Evolutionary conservation across 306 rosid species (phyloP).

Genomic region (Cucumis melo): DNA sequence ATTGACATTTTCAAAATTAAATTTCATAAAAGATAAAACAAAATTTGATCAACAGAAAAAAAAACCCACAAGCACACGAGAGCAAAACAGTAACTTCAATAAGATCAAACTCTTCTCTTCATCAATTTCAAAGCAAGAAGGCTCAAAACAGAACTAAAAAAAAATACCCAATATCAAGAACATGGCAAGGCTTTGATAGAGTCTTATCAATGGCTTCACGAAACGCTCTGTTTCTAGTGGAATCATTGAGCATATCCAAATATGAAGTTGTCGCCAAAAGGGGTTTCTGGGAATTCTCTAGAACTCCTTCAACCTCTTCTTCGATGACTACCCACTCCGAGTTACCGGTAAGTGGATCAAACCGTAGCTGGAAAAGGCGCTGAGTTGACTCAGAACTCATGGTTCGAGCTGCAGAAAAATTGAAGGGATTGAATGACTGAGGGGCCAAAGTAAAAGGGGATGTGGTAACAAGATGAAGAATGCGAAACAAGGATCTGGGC

Average conservation of each 20-base stretch:
- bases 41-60: neutral
- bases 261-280: conserved; percentile 69
- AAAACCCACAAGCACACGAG: neutral
- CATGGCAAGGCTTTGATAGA: conserved; percentile 53
- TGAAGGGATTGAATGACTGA: neutral
- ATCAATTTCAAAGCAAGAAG: neutral
- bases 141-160: neutral
- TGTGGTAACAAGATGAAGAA: conserved; percentile 5
- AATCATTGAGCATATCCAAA: conserved; percentile 86
- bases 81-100: neutral
- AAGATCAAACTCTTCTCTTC: neutral
- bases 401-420: conserved; percentile 17
- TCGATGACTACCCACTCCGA: conserved; percentile 89
- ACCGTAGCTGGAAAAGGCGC: conserved; percentile 63
- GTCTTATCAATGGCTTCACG: conserved; percentile 68
- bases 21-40: neutral
- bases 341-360: conserved; percentile 71
- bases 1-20: neutral
- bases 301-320: conserved; percentile 25
- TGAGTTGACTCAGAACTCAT: conserved; percentile 46
- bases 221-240: conserved; percentile 53
- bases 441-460: neutral
- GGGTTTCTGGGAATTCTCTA: conserved; percentile 22
- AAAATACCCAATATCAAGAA: conserved; percentile 77
- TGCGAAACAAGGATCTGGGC: conserved; percentile 21